These are phyloP conservation scores for Picochlorum sp. DNA, from an alignment of 139 green algal species.

Conservation along the genomic window DNA sequence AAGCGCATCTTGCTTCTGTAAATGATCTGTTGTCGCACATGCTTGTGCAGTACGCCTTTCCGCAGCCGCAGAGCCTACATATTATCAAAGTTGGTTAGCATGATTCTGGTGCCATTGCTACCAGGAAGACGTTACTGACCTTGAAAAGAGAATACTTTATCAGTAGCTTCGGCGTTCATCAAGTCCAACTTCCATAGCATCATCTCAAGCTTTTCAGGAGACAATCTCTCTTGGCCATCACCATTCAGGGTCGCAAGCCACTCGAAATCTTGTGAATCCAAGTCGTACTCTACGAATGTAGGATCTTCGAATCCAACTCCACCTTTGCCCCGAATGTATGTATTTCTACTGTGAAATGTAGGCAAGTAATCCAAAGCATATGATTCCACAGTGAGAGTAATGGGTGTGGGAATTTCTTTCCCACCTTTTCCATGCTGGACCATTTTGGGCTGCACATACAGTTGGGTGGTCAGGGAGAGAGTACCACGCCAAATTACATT, in stretches of 20 bases:
- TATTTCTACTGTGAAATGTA: conserved; percentile 45
- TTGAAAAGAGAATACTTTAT: conserved; percentile 19
- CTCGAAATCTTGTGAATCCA: conserved; percentile 85
- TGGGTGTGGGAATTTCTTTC: conserved; percentile 68
- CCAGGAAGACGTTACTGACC: not conserved
- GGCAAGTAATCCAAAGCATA: conserved; percentile 76
- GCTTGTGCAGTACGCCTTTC: conserved; percentile 35
- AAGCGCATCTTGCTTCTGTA: conserved; percentile 55
- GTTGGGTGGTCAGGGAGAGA: not conserved
- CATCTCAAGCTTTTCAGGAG: conserved; percentile 33
- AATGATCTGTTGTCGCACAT: conserved; percentile 56
- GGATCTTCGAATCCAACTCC: conserved; percentile 22
- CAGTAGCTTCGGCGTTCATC: conserved; percentile 58
- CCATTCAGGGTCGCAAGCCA: conserved; percentile 84
- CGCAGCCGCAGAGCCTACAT: conserved; percentile 26
- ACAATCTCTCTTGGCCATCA: conserved; percentile 41
- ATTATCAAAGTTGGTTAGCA: not conserved
- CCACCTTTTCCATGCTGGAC: not conserved
- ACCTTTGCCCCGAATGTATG: conserved; percentile 68
- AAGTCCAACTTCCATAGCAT: conserved; percentile 72
- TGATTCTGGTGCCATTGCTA: not conserved
- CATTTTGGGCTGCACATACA: not conserved
- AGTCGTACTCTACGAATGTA: conserved; percentile 82
- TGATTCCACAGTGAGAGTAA: conserved; percentile 43
- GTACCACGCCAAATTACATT: not conserved